Evolutionary conservation across 1,284 basidiomycete genomes (phyloP), one percentile per base, ranked within the genome.

Genomic region (Boletus chippewaensis): DNA sequence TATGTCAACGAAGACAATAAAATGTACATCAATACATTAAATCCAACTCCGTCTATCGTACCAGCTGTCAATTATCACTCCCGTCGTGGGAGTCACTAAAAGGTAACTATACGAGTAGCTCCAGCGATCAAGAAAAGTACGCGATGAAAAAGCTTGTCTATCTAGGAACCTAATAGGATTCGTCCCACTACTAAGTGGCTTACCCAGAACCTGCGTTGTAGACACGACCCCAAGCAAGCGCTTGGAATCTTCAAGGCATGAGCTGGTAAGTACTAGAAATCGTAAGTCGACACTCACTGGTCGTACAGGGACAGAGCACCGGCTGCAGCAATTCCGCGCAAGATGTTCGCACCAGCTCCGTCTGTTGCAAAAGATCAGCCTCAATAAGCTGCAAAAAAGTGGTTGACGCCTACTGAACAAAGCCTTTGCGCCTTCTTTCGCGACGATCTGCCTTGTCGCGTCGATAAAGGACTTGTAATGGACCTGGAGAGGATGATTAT

Each of bases 271-370:
- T 20, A 26, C 7, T 32, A 29, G 31, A 39, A 29, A 39, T 12
- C 6, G 12, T 24, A 29, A 11, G 2, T 26, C 4, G 28, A 40
- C 56, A 72, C 74, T 70, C 75, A 77, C 74, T 84, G 76, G 71
- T 87, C 81, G 63, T 83, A 83, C 45, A 85, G 68, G 12, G 84
- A 80, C 56, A 88, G 70, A 41, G 83, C 83, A 71, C 83, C 84
- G 49, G 84, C 84, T 61, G 80, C 81, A 52, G 87, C 86, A 53
- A 88, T 77, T 67, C 84, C 83, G 67, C 75, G 74, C 16, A 77
- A 57, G 49, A 77, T 69, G 69, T 87, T 86, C 38, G 80, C 81
- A 54, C 79, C 80, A 56, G 79, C 80, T 38, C 78, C 77, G 57
- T 59, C 63, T 68, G 49, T 51, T 8, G 32, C 18, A 7, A 31